Evolutionary conservation across 495 filamentous ascomycete species (phyloP), one percentile per base, ranked within the genome.

Genomic region (Saxophila tyrrhenica): DNA sequence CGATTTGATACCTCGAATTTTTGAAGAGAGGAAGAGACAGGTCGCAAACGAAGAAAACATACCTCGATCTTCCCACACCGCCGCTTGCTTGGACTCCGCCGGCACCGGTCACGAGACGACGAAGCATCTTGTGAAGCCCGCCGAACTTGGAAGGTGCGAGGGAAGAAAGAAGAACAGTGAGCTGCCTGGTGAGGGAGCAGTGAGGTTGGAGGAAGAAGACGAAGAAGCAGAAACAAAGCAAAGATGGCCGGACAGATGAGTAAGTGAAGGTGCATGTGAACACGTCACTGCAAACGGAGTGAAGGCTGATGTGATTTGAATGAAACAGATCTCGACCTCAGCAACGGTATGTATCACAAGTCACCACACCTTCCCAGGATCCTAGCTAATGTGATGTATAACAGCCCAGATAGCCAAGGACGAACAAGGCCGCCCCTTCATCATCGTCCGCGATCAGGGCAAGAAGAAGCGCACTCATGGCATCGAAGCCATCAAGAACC

Each of bases 401-500:
- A 39, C 66, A 85, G 84, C 84, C 58, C 76, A 79, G 70, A 75
- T 88, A 70, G 74, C 86, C 74, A 83, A 84, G 75, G 92, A 99
- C 80, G 92, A 99, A 72, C 83, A 89, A 67, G 92, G 92, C 55
- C 81, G 92, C 64, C 92, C 94, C 42, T 97, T 99, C 68, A 97
- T 99, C 65, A 83, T 99, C 55, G 92, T 99, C 58, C 81, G 92
- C 83, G 92, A 99, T 70, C 92, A 99, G 71, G 89, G 90, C 69
- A 95, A 85, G 73, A 99, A 96, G 82, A 95, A 90, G 79, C 82
- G 92, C 72, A 84, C 89, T 62, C 91, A 89, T 71, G 92, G 92
- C 56, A 96, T 82, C 62, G 92, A 99, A 64, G 92, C 92, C 51
- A 86, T 99, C 62, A 99, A 97, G 72, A 86, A 87, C 53, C 92